Percentiles rank a stretch among this genome's conserved stretches.
phyloP scores from a whole-genome alignment of 1,139 yeast species.

The Candida sojae region DNA sequence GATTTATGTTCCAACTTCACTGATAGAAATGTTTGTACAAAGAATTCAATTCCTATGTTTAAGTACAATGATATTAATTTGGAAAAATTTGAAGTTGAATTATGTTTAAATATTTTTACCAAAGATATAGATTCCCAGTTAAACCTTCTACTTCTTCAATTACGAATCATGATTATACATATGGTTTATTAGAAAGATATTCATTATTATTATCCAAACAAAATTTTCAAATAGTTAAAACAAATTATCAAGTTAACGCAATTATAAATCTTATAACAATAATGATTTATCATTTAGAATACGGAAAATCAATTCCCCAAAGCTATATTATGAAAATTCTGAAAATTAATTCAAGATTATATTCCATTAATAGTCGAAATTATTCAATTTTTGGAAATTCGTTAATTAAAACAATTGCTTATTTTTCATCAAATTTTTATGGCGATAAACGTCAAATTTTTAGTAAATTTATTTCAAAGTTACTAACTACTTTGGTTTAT shows the following conservation, averaged over 20 bases:
- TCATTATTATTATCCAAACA: neutral
- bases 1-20: slow-evolving; percentile 8
- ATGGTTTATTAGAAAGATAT: neutral
- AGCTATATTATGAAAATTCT: slow-evolving; percentile 13
- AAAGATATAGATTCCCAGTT: neutral
- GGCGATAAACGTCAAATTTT: slow-evolving; percentile 17
- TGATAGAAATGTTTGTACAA: neutral
- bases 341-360: slow-evolving; percentile 22
- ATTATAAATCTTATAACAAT: slow-evolving; percentile 21
- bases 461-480: slow-evolving; percentile 18
- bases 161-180: neutral
- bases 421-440: slow-evolving; percentile 2
- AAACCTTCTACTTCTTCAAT: neutral
- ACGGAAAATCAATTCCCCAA: slow-evolving; percentile 16
- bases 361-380: slow-evolving; percentile 16
- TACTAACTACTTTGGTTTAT: slow-evolving; percentile 18
- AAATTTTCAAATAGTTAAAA: slow-evolving; percentile 14
- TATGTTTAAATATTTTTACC: neutral
- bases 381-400: slow-evolving; percentile 26
- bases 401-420: slow-evolving; percentile 17
- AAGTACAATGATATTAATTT: neutral
- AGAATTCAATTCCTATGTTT: neutral
- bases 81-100: slow-evolving; percentile 1
- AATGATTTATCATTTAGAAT: slow-evolving; percentile 19
- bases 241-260: slow-evolving; percentile 20